phyloP scores from a whole-genome alignment of 129 eudicot genomes.

The Pseudognaphalium luteoalbum region DNA sequence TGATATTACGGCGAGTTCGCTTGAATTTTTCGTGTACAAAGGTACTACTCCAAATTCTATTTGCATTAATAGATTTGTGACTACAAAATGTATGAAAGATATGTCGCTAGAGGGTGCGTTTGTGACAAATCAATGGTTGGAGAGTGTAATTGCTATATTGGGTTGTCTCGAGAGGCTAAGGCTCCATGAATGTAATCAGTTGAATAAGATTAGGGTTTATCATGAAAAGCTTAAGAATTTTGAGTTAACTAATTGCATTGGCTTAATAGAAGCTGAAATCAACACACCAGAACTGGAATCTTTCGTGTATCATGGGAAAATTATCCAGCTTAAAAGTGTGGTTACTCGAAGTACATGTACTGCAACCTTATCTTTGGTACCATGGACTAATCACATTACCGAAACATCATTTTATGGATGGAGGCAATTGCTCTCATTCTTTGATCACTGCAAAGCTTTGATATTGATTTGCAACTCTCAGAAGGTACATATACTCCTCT shows the following conservation, averaged over 20 bases:
- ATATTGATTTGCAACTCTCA: constrained; percentile 19
- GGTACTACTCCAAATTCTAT: not conserved
- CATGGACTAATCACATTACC: constrained; percentile 1
- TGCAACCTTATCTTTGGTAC: constrained; percentile 15
- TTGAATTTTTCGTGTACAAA: constrained; percentile 18
- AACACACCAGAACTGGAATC: constrained; percentile 29
- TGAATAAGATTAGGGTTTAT: constrained; percentile 22
- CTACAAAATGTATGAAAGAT: constrained; percentile 9
- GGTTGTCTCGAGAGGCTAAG: constrained; percentile 25
- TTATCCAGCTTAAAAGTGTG: constrained; percentile 12
- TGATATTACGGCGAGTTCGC: constrained; percentile 4
- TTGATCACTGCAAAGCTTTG: constrained; percentile 29
- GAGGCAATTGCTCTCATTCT: constrained; percentile 34
- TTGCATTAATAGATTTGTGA: constrained; percentile 12
- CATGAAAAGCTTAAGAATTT: constrained; percentile 30
- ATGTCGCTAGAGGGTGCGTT: constrained; percentile 4
- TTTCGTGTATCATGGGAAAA: constrained; percentile 31
- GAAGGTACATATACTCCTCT: constrained; percentile 14
- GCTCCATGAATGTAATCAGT: constrained; percentile 18
- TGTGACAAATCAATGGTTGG: constrained; percentile 28
- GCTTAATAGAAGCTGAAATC: constrained; percentile 25
- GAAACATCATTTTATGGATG: constrained; percentile 13
- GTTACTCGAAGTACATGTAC: constrained; percentile 15
- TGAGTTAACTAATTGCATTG: constrained; percentile 15
- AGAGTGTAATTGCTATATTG: constrained; percentile 3